Evolutionary conservation across 2,329 filamentous ascomycete species (phyloP).

Genomic region (Aureobasidium melanogenum): DNA sequence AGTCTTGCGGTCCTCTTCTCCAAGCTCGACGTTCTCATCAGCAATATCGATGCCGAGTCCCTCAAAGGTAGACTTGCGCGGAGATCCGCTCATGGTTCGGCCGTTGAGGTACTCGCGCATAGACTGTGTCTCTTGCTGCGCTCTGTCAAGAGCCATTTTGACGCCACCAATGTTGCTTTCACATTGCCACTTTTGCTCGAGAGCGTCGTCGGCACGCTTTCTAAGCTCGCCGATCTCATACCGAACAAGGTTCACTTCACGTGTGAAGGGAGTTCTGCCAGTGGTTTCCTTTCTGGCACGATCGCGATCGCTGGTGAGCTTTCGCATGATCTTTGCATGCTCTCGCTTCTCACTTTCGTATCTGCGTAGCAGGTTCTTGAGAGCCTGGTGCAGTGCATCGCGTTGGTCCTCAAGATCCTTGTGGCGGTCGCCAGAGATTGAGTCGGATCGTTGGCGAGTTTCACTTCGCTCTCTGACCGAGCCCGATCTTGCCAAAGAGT

Average conservation of each 20-base stretch:
- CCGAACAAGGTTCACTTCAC: slow-evolving; percentile 69
- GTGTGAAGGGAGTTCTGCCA: slow-evolving; percentile 70
- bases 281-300: slow-evolving; percentile 57
- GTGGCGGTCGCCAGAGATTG: slow-evolving; percentile 42
- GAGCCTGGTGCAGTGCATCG: slow-evolving; percentile 79
- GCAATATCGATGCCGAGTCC: slow-evolving; percentile 15
- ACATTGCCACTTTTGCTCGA: slow-evolving; percentile 93
- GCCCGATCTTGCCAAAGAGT: slow-evolving; percentile 22
- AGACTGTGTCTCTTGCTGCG: slow-evolving; percentile 85
- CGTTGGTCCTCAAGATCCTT: slow-evolving; percentile 92
- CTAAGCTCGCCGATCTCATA: slow-evolving; percentile 79
- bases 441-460: slow-evolving; percentile 35
- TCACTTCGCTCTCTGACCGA: slow-evolving; percentile 31
- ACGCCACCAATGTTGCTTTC: slow-evolving; percentile 81
- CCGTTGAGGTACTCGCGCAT: slow-evolving; percentile 53
- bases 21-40: slow-evolving; percentile 14
- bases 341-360: slow-evolving; percentile 79
- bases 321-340: slow-evolving; percentile 68
- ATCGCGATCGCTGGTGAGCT: slow-evolving; percentile 70
- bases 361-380: slow-evolving; percentile 76
- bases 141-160: slow-evolving; percentile 94
- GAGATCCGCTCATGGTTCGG: not conserved
- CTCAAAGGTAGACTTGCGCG: not conserved
- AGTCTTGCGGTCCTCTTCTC: slow-evolving; percentile 33
- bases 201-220: slow-evolving; percentile 80